Conservation (phyloP, 108 stramenopile species). For the Epithemia pelagica region DNA sequence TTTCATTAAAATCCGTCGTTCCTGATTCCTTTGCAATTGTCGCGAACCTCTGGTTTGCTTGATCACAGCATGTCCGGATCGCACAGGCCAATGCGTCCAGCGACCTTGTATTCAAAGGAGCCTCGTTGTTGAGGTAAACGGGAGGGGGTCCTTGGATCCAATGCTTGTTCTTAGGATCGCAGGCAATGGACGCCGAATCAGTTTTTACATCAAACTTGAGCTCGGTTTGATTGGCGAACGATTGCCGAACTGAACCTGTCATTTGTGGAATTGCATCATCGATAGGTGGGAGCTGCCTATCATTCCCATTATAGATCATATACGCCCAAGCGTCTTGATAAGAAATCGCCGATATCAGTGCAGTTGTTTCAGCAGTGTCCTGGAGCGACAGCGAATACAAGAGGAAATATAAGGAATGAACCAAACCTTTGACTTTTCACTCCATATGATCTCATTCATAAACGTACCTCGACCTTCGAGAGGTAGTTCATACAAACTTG, state of each 20-base stretch:
- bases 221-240: conserved; percentile 23
- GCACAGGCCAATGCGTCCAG: conserved; percentile 82
- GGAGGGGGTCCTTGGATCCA: conserved; percentile 87
- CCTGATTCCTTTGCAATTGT: conserved; percentile 49
- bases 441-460: not conserved
- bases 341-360: conserved; percentile 63
- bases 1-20: conserved; percentile 21
- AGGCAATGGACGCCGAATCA: conserved; percentile 37
- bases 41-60: conserved; percentile 67
- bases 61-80: conserved; percentile 79
- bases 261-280: conserved; percentile 52
- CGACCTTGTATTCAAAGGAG: conserved; percentile 60
- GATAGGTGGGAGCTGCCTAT: conserved; percentile 62
- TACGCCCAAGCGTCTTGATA: conserved; percentile 81
- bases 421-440: not conserved
- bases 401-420: conserved; percentile 2
- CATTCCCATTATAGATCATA: conserved; percentile 80
- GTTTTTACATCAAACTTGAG: conserved; percentile 41
- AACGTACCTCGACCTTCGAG: conserved; percentile 50
- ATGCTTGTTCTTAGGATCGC: conserved; percentile 71
- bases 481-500: conserved; percentile 76
- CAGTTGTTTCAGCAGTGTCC: conserved; percentile 44
- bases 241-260: not conserved
- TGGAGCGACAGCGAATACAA: conserved; percentile 13
- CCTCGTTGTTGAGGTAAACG: conserved; percentile 83